A percentile compares a stretch with the other conserved stretches of the same genome.
These are phyloP conservation scores for Torrubiella hemipterigena DNA, from an alignment of 2,329 filamentous ascomycete species.

Conservation along the genomic window DNA sequence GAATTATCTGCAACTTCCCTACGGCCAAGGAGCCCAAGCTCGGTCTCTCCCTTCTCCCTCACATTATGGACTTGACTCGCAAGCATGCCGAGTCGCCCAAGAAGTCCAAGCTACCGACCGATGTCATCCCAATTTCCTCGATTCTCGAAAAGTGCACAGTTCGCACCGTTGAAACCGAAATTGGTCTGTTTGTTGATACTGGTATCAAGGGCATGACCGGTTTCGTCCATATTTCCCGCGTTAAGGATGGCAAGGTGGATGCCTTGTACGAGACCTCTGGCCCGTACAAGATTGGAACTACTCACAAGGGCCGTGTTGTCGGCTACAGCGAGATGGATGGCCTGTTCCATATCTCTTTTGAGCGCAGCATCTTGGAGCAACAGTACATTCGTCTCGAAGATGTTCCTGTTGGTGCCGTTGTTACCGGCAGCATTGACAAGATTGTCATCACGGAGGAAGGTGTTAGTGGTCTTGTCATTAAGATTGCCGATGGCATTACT, in stretches of 20 bases:
- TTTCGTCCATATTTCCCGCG: slow-evolving; percentile 88
- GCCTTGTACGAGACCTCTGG: slow-evolving; percentile 65
- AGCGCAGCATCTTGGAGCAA: slow-evolving; percentile 73
- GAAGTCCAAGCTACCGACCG: slow-evolving; percentile 36
- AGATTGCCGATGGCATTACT: slow-evolving; percentile 73
- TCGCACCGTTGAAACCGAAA: slow-evolving; percentile 62
- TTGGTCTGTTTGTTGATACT: slow-evolving; percentile 71
- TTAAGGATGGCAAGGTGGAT: slow-evolving; percentile 85
- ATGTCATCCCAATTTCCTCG: slow-evolving; percentile 58
- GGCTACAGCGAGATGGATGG: slow-evolving; percentile 84
- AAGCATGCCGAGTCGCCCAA: slow-evolving; percentile 24
- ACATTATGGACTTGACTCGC: slow-evolving; percentile 54
- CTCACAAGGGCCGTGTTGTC: slow-evolving; percentile 70
- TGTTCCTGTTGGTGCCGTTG: slow-evolving; percentile 65
- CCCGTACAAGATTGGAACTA: slow-evolving; percentile 64
- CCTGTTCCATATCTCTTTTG: slow-evolving; percentile 72
- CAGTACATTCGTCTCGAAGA: slow-evolving; percentile 88
- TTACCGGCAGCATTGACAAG: slow-evolving; percentile 77
- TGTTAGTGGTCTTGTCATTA: slow-evolving; percentile 69
- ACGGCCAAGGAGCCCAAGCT: slow-evolving; percentile 69
- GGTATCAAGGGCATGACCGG: slow-evolving; percentile 54
- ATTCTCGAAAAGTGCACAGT: slow-evolving; percentile 70
- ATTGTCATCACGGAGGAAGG: slow-evolving; percentile 69
- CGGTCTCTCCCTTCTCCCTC: slow-evolving; percentile 79
- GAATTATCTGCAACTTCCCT: slow-evolving; percentile 82